Conservation (phyloP, 306 rosid species). For the Gillenia trifoliata region DNA sequence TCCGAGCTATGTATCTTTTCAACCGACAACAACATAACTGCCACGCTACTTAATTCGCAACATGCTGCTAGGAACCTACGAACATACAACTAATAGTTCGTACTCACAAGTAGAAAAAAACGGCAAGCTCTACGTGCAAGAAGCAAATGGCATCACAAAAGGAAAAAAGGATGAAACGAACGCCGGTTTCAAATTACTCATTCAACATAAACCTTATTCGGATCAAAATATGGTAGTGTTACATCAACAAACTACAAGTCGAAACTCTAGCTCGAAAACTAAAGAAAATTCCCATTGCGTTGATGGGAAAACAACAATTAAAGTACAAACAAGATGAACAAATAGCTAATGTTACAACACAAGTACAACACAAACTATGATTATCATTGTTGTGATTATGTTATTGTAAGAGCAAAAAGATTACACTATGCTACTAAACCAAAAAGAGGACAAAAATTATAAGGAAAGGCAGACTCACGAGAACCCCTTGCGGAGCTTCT, state of each 20-base stretch:
- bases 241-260: neutral
- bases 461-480: constrained; percentile 22
- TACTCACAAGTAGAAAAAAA: neutral
- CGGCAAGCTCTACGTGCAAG: neutral
- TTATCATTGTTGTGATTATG: neutral
- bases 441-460: neutral
- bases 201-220: neutral
- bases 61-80: neutral
- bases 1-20: neutral
- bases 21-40: neutral
- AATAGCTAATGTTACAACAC: neutral
- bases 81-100: neutral
- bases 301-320: neutral
- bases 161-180: neutral
- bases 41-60: neutral
- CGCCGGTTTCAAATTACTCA: neutral
- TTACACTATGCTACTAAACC: constrained; percentile 1
- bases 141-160: neutral
- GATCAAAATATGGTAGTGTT: neutral
- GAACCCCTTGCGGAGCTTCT: constrained; percentile 56
- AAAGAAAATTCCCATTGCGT: no score
- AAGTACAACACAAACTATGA: constrained; percentile 1
- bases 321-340: neutral
- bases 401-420: neutral
- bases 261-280: neutral